These are phyloP conservation scores for Saccharata proteae DNA, from an alignment of 2,329 filamentous ascomycete genomes.

Conservation along the genomic window DNA sequence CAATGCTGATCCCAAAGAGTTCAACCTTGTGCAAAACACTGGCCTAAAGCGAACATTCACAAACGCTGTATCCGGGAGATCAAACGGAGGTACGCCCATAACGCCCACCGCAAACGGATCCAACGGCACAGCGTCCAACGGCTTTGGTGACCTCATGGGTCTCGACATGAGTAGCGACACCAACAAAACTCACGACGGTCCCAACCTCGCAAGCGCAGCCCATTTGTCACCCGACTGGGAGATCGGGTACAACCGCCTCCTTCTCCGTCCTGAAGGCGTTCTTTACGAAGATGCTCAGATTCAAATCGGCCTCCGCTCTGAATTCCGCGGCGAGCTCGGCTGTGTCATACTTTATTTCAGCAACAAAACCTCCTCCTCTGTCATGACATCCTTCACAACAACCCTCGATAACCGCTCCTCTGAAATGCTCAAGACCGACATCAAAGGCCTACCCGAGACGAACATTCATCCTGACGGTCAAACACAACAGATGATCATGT, in stretches of 20 bases:
- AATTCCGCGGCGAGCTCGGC: constrained; percentile 91
- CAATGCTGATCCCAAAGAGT: constrained; percentile 68
- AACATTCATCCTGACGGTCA: constrained; percentile 63
- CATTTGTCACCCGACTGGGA: constrained; percentile 95
- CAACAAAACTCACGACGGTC: constrained; percentile 48
- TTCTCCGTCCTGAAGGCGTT: constrained; percentile 71
- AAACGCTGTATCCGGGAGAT: constrained; percentile 31
- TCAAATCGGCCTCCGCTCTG: constrained; percentile 81
- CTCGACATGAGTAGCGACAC: constrained; percentile 61
- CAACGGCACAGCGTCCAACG: constrained; percentile 39
- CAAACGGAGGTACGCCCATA: constrained; percentile 21
- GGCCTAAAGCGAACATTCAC: constrained; percentile 82
- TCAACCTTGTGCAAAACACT: constrained; percentile 67
- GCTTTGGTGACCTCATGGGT: constrained; percentile 64
- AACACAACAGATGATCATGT: constrained; percentile 88
- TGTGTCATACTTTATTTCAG: constrained; percentile 92
- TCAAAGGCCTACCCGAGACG: constrained; percentile 79
- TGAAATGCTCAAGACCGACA: constrained; percentile 68
- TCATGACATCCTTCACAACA: constrained; percentile 86
- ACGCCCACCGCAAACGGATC: constrained; percentile 22
- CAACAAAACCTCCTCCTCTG: constrained; percentile 79
- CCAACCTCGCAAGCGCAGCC: constrained; percentile 82
- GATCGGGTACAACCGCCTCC: constrained; percentile 69
- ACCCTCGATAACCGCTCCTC: constrained; percentile 63
- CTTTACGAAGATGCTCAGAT: constrained; percentile 93